Conservation (phyloP, 176 grass and related monocot species). For the Oryza longistaminata region DNA sequence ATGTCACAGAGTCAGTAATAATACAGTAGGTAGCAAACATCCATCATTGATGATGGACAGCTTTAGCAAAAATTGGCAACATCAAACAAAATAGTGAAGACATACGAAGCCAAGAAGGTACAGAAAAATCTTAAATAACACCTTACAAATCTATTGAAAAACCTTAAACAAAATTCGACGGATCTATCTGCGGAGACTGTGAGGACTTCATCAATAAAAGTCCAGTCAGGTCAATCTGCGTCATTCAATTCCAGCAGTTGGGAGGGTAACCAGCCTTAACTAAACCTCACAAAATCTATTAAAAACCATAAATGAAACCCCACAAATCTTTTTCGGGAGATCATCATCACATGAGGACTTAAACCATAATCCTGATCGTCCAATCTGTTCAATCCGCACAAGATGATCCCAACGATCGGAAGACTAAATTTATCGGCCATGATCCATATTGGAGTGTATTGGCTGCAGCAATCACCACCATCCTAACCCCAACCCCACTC, state of each 20-base stretch:
- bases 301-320: too few relatives aligned
- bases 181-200: not conserved
- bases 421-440: not conserved
- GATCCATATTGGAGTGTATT: not conserved
- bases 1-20: not conserved
- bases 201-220: not conserved
- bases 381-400: not conserved
- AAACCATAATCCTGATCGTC: not conserved
- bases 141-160: too few relatives aligned
- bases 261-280: too few relatives aligned
- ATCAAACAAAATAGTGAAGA: not conserved
- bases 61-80: not conserved
- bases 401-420: not conserved
- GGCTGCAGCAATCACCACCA: too few relatives aligned
- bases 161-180: not conserved
- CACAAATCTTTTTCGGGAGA: too few relatives aligned
- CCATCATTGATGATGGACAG: not conserved
- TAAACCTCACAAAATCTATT: too few relatives aligned
- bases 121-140: too few relatives aligned
- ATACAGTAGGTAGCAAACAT: not conserved
- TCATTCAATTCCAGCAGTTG: not conserved
- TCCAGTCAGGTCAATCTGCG: not conserved
- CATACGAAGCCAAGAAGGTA: not conserved
- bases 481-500: too few relatives aligned
- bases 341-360: not conserved